phyloP scores from a whole-genome alignment of 2,329 filamentous ascomycete species.

The Pyrenochaeta sp. region DNA sequence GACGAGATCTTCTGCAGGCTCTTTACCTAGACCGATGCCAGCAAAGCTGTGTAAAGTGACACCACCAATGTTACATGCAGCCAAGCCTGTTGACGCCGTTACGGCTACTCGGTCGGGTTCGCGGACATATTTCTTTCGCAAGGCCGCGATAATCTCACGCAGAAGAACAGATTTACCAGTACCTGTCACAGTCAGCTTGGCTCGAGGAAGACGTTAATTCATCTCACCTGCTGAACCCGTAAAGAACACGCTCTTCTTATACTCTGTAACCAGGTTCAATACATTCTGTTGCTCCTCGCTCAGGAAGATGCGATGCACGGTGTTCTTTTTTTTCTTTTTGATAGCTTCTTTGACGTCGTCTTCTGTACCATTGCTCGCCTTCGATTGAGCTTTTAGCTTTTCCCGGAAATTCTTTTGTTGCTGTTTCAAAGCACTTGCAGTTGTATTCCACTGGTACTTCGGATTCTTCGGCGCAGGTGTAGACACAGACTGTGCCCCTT shows the following conservation, averaged over 20 bases:
- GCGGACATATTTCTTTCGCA: slow-evolving; percentile 77
- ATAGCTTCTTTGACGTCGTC: slow-evolving; percentile 60
- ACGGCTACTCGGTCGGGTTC: slow-evolving; percentile 89
- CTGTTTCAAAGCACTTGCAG: slow-evolving; percentile 77
- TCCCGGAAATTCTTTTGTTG: slow-evolving; percentile 77
- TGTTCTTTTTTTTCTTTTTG: slow-evolving; percentile 54
- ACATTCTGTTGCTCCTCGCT: slow-evolving; percentile 89
- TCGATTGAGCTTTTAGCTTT: slow-evolving; percentile 62
- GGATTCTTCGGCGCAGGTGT: slow-evolving; percentile 56
- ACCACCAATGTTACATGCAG: slow-evolving; percentile 95
- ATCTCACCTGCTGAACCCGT: slow-evolving; percentile 83
- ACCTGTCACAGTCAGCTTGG: slow-evolving; percentile 49
- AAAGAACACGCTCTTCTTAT: slow-evolving; percentile 92
- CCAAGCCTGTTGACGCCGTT: slow-evolving; percentile 93
- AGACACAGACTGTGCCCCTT: slow-evolving; percentile 46
- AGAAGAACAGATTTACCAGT: slow-evolving; percentile 98
- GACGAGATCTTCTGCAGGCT: slow-evolving; percentile 78
- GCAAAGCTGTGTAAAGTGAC: slow-evolving; percentile 96
- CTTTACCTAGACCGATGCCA: slow-evolving; percentile 94
- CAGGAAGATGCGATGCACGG: slow-evolving; percentile 69
- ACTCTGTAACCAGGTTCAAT: slow-evolving; percentile 79
- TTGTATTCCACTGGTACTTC: slow-evolving; percentile 73
- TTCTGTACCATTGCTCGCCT: slow-evolving; percentile 45
- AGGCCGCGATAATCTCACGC: slow-evolving; percentile 83
- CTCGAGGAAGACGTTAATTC: neutral